Conservation (phyloP, 1,139 yeast species). For the Barnettozyma hawaiiensis region DNA sequence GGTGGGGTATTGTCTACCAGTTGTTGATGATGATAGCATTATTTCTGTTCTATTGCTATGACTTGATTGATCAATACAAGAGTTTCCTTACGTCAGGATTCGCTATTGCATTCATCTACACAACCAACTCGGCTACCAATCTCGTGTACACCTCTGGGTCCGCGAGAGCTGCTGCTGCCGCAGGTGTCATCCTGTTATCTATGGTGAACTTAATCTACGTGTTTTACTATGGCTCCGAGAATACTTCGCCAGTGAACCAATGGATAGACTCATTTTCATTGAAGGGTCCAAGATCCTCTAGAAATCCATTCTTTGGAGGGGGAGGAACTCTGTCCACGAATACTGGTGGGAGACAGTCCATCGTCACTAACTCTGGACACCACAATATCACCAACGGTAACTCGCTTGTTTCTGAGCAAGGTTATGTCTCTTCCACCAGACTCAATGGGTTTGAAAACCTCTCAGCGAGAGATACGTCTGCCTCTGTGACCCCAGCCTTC, state of each 20-base stretch:
- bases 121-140: conserved; percentile 75
- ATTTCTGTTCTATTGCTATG: conserved; percentile 56
- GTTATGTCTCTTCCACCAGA: conserved; percentile 34
- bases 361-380: conserved; percentile 5
- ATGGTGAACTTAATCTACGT: conserved; percentile 81
- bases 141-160: conserved; percentile 64
- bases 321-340: conserved; percentile 28
- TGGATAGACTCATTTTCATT: conserved; percentile 74
- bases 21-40: conserved; percentile 53
- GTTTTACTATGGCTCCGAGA: conserved; percentile 79
- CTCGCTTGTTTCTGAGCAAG: conserved; percentile 19
- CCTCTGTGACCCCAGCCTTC: conserved; percentile 29
- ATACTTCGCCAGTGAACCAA: conserved; percentile 72
- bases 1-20: conserved; percentile 97
- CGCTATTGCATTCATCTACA: conserved; percentile 63
- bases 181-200: conserved; percentile 81
- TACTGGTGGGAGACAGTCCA: conserved; percentile 12
- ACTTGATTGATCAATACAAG: conserved; percentile 68
- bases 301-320: conserved; percentile 20
- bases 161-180: conserved; percentile 82
- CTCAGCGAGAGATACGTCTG: conserved; percentile 20
- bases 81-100: conserved; percentile 31
- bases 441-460: conserved; percentile 34
- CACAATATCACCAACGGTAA: conserved; percentile 4
- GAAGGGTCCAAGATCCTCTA: conserved; percentile 35